Conservation (phyloP, 306 rosid species). For the Trifolium fragiferum region DNA sequence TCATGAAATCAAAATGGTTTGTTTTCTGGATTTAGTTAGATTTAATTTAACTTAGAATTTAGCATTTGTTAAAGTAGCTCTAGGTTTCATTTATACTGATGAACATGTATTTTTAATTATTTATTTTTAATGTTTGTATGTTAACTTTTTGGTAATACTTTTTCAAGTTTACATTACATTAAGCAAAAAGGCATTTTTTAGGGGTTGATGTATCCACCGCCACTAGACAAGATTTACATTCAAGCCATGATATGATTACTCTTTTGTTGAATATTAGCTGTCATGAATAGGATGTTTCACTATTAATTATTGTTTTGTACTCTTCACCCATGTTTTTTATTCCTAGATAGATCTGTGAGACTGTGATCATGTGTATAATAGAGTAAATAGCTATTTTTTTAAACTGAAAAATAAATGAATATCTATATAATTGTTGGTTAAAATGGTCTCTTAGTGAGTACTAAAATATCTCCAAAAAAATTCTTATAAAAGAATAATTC, state of each 20-base stretch:
- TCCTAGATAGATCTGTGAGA: too few relatives aligned
- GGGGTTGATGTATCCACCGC: conserved; percentile 37
- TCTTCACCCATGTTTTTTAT: conserved; percentile 32
- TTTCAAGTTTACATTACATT: conserved; percentile 20
- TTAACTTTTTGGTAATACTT: conserved; percentile 17
- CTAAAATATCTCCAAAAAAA: too few relatives aligned
- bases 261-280: conserved; percentile 44
- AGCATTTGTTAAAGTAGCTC: conserved; percentile 21
- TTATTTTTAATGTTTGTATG: not conserved
- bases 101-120: not conserved
- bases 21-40: conserved; percentile 8
- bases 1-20: conserved; percentile 23
- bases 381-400: not conserved
- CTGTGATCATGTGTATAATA: conserved; percentile 23
- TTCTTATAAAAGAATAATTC: too few relatives aligned
- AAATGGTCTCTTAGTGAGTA: too few relatives aligned
- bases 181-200: conserved; percentile 34
- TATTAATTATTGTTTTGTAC: conserved; percentile 30
- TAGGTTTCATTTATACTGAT: not conserved
- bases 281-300: conserved; percentile 45
- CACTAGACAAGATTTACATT: conserved; percentile 26
- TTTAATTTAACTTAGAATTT: conserved; percentile 25
- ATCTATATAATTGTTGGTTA: too few relatives aligned
- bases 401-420: not conserved
- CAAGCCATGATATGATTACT: conserved; percentile 8